Conservation (phyloP, 78 protist genomes). For the Emiliania huxleyi region DNA sequence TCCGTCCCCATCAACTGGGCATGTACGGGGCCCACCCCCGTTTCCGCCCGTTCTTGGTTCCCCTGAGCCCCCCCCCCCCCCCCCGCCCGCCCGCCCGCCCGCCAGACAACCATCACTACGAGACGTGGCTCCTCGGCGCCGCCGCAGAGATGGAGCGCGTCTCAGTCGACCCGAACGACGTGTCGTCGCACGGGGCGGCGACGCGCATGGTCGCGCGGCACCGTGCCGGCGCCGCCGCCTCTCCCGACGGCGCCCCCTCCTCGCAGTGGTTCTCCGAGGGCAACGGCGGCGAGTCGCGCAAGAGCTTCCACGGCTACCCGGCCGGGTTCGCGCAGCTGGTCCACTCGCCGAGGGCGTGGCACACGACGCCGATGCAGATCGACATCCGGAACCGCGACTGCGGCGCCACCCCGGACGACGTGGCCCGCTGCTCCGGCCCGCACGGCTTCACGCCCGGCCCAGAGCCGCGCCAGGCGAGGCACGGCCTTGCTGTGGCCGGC, state of each 20-base stretch:
- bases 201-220: neutral
- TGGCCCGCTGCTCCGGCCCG: neutral
- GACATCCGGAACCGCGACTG: neutral
- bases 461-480: neutral
- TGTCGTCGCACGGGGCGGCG: neutral
- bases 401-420: neutral
- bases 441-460: neutral
- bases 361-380: constrained; percentile 35
- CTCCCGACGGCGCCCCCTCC: neutral
- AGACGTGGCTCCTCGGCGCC: neutral
- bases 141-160: neutral
- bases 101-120: constrained; percentile 21
- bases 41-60: too few relatives aligned
- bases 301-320: constrained; percentile 23
- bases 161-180: neutral
- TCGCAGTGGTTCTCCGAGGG: neutral
- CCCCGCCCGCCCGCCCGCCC: too few relatives aligned
- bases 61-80: too few relatives aligned
- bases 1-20: constrained; percentile 21
- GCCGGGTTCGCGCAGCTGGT: neutral
- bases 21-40: too few relatives aligned
- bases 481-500: too few relatives aligned
- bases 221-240: neutral
- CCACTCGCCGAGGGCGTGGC: neutral
- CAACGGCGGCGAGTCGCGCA: constrained; percentile 33